These are phyloP conservation scores for Cotoneaster glaucophyllus DNA, from an alignment of 306 rosid genomes.

Conservation along the genomic window DNA sequence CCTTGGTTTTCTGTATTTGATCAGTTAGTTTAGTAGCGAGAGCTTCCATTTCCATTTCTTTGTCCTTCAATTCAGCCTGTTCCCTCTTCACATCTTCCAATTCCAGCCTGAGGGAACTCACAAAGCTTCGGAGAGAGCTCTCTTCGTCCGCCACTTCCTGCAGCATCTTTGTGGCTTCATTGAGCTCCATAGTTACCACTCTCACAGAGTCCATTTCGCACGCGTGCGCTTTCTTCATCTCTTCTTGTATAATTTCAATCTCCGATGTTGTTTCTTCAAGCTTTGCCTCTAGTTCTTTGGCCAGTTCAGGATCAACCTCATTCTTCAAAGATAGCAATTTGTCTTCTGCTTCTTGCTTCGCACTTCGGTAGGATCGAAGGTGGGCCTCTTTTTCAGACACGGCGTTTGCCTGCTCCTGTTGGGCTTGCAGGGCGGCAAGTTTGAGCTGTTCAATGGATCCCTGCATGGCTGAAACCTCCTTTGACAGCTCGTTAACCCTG, in stretches of 20 bases:
- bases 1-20: constrained; percentile 19
- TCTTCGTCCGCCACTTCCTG: constrained; percentile 57
- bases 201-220: constrained; percentile 55
- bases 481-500: constrained; percentile 42
- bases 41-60: constrained; percentile 29
- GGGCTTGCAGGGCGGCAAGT: constrained; percentile 38
- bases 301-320: constrained; percentile 41
- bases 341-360: constrained; percentile 41
- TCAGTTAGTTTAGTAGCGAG: constrained; percentile 21
- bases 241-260: constrained; percentile 51
- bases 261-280: constrained; percentile 46
- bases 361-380: constrained; percentile 21
- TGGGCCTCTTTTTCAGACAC: constrained; percentile 35
- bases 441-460: constrained; percentile 47
- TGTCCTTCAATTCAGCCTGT: constrained; percentile 26
- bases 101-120: constrained; percentile 42
- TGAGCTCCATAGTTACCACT: constrained; percentile 45
- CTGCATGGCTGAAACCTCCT: constrained; percentile 45
- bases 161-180: constrained; percentile 53
- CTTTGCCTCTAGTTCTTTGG: constrained; percentile 30
- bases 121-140: constrained; percentile 40
- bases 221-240: constrained; percentile 58
- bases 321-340: constrained; percentile 39
- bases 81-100: constrained; percentile 45
- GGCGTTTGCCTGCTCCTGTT: constrained; percentile 37